Percentiles rank a stretch among this genome's conserved stretches.
These are phyloP conservation scores for Suhomyces ambrosiae DNA, from an alignment of 1,139 yeast genomes.

Conservation along the genomic window DNA sequence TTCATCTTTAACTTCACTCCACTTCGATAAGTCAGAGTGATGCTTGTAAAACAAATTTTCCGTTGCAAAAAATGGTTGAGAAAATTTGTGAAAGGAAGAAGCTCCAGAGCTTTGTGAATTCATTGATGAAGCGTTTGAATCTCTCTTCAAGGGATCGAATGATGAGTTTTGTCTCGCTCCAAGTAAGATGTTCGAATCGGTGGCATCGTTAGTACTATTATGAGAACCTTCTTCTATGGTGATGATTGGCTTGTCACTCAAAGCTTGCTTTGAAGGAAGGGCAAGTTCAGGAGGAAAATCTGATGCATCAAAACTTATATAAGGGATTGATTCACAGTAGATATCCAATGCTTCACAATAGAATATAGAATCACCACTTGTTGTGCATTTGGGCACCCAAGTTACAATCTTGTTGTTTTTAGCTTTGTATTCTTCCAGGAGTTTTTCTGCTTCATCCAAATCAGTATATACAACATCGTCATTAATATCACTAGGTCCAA, in stretches of 20 bases:
- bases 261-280: conserved; percentile 31
- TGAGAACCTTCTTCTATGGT: conserved; percentile 11
- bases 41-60: conserved; percentile 55
- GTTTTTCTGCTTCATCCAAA: conserved; percentile 41
- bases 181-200: conserved; percentile 6
- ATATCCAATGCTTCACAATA: conserved; percentile 61
- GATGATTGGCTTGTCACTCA: conserved; percentile 28
- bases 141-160: conserved; percentile 41
- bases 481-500: conserved; percentile 15
- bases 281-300: conserved; percentile 26
- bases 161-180: conserved; percentile 15
- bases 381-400: conserved; percentile 61
- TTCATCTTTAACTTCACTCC: conserved; percentile 55
- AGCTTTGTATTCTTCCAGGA: conserved; percentile 35
- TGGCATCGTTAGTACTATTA: conserved; percentile 2
- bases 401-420: conserved; percentile 31
- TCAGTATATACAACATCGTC: conserved; percentile 23
- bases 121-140: conserved; percentile 41
- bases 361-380: conserved; percentile 57
- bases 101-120: conserved; percentile 29
- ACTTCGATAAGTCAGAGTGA: conserved; percentile 56
- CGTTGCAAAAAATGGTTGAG: conserved; percentile 44
- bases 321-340: conserved; percentile 59
- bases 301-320: conserved; percentile 27
- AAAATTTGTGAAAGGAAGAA: conserved; percentile 44